Base-by-base conservation (phyloP, 1,139 yeast species). In the Diutina pseudorugosa region DNA sequence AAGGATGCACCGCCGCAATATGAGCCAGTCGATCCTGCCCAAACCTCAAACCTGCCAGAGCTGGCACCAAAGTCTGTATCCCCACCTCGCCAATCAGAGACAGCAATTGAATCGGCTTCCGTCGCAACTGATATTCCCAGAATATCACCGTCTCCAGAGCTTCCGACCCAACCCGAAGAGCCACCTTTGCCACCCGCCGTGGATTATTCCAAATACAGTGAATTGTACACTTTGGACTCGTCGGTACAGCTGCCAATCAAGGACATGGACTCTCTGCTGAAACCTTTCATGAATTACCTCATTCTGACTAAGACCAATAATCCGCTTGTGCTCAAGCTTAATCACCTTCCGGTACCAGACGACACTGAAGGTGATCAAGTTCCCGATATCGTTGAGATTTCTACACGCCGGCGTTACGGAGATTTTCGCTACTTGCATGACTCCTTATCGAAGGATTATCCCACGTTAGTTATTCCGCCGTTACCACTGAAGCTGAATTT, bases 401-500 rank as follows among this genome's bases (percentile, higher is more conserved):
- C 42, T 18, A 33, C 85, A 1, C 79, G 95, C 55, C 75, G 96
- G 58, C 75, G 96, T 53, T 88, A 85, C 65, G 85, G 89, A 9
- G 96, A 89, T 66, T 89, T 93, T 66, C 77, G 85, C 54, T 82
- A 84, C 58, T 74, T 93, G 47, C 87, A 85, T 65, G 86, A 84
- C 56, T 82, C 89, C 56, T 72, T 93, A 53, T 65, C 73, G 51
- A 83, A 80, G 60, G 97, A 90, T 63, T 87, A 75, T 62, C 96
- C 97, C 0, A 86, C 94, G 2, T 76, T 86, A 54, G 80, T 93
- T 41, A 81, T 93, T 0, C 98, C 98, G 1, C 98, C 98, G 11
- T 72, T 93, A 53, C 98, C 98, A 0, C 95, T 94, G 56, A 91
- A 90, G 67, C 88, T 86, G 71, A 80, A 95, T 56, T 73, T 91